phyloP scores from a whole-genome alignment of 2,329 filamentous ascomycete genomes.

The Thelonectria discophora region DNA sequence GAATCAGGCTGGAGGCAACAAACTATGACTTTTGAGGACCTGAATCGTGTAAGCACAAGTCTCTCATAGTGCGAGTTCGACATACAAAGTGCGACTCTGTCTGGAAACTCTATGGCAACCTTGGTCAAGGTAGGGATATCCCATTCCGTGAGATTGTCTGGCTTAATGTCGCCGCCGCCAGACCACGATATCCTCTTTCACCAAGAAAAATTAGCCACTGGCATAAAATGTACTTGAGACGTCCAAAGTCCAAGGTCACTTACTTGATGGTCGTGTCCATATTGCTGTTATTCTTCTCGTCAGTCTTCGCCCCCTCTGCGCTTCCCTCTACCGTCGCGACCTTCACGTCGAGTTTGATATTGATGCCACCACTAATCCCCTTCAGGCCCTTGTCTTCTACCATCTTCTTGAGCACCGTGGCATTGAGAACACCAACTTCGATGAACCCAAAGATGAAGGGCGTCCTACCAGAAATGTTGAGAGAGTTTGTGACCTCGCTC shows the following conservation, averaged over 20 bases:
- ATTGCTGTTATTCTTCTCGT: constrained; percentile 4
- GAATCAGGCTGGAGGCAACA: not conserved
- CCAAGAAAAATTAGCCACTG: not conserved
- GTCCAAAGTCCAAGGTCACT: not conserved
- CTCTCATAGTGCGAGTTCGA: not conserved
- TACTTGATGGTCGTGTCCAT: constrained; percentile 11
- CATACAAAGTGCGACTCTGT: constrained; percentile 21
- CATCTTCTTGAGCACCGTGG: constrained; percentile 2
- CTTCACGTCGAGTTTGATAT: constrained; percentile 5
- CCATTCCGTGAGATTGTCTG: constrained; percentile 11
- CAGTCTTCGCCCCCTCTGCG: not conserved
- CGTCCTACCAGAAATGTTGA: constrained; percentile 16
- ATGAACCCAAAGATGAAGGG: constrained; percentile 32
- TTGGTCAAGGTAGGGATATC: constrained; percentile 7
- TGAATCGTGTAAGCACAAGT: not conserved
- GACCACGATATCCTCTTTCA: constrained; percentile 13
- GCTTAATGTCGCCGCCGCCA: constrained; percentile 23
- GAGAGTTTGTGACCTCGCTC: constrained; percentile 14
- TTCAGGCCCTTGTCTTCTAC: constrained; percentile 1
- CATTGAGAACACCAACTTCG: constrained; percentile 24
- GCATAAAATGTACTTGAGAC: not conserved
- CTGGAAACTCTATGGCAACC: constrained; percentile 21
- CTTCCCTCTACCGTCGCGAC: constrained; percentile 5
- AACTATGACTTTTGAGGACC: constrained; percentile 18
- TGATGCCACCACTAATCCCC: constrained; percentile 12